phyloP scores from a whole-genome alignment of 2,329 filamentous ascomycete species.

The Diplocarpon rosae region DNA sequence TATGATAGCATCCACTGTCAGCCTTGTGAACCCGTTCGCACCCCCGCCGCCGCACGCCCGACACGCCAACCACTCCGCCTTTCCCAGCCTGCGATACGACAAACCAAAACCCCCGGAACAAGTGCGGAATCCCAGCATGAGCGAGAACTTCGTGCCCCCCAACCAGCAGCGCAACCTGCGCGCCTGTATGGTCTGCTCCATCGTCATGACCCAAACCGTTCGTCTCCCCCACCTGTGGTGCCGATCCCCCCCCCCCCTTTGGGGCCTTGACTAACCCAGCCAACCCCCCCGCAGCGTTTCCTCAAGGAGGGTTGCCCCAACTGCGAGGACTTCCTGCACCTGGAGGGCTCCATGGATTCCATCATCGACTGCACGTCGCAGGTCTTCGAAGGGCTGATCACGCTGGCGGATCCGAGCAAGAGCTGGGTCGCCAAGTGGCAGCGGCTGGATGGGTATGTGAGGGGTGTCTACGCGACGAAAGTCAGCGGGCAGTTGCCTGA shows the following conservation, averaged over 20 bases:
- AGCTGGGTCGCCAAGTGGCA: conserved; percentile 99
- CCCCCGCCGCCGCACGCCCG: too few species aligned
- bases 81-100: background rate
- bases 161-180: conserved; percentile 76
- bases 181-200: conserved; percentile 97
- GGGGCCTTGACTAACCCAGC: conserved; percentile 3
- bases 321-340: conserved; percentile 85
- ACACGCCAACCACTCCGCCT: too few species aligned
- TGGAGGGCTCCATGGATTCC: conserved; percentile 65
- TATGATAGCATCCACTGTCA: too few species aligned
- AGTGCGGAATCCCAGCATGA: conserved; percentile 14
- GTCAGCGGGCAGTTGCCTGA: conserved; percentile 72
- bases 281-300: conserved; percentile 54
- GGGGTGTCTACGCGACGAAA: conserved; percentile 88
- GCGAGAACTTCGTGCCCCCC: conserved; percentile 57
- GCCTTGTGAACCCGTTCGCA: too few species aligned
- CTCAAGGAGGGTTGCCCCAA: conserved; percentile 83
- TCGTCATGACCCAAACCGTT: conserved; percentile 74
- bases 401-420: conserved; percentile 66
- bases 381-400: conserved; percentile 88
- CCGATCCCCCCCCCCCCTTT: background rate
- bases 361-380: conserved; percentile 91
- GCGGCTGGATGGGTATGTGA: conserved; percentile 76
- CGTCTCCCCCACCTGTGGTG: conserved; percentile 25
- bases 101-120: background rate